Percentiles rank a stretch among this genome's conserved stretches.
Conservation (phyloP, 2,329 filamentous ascomycete species). For the Teratosphaeria nubilosa region DNA sequence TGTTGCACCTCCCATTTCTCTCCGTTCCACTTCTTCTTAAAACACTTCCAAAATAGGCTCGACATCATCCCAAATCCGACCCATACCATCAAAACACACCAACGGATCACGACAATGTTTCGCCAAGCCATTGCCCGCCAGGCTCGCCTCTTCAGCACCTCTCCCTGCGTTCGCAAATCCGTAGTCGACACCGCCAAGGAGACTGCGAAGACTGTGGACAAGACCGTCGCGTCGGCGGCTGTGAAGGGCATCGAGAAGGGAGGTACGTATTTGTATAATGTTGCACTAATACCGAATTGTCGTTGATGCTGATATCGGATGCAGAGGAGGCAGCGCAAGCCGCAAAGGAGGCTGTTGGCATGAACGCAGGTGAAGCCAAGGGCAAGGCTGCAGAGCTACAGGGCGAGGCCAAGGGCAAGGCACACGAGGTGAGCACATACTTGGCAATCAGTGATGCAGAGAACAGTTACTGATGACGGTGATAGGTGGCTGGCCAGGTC, state of each 20-base stretch:
- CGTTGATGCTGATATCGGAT: conserved; percentile 1
- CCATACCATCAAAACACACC: not conserved
- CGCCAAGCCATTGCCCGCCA: conserved; percentile 35
- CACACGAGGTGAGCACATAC: conserved; percentile 18
- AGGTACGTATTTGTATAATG: conserved; percentile 35
- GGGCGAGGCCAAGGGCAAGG: conserved; percentile 34
- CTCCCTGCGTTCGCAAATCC: conserved; percentile 39
- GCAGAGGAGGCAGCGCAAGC: conserved; percentile 43
- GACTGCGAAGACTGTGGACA: conserved; percentile 47
- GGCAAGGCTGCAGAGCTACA: conserved; percentile 30
- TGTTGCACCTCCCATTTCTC: not conserved
- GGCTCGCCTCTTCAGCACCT: conserved; percentile 45
- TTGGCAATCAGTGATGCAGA: not conserved
- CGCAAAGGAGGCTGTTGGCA: conserved; percentile 28
- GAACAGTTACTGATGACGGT: not conserved
- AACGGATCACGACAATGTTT: conserved; percentile 30
- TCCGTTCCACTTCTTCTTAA: not conserved
- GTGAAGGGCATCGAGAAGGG: conserved; percentile 55
- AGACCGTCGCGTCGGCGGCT: conserved; percentile 43
- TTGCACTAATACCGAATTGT: not conserved
- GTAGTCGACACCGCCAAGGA: conserved; percentile 48
- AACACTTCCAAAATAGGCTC: not conserved
- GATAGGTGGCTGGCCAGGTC: conserved; percentile 26
- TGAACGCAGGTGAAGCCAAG: conserved; percentile 27
- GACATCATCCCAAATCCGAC: not conserved